Evolutionary conservation across 495 filamentous ascomycete genomes (phyloP), one percentile per base, ranked within the genome.

Genomic region (Penicillium paradoxum): DNA sequence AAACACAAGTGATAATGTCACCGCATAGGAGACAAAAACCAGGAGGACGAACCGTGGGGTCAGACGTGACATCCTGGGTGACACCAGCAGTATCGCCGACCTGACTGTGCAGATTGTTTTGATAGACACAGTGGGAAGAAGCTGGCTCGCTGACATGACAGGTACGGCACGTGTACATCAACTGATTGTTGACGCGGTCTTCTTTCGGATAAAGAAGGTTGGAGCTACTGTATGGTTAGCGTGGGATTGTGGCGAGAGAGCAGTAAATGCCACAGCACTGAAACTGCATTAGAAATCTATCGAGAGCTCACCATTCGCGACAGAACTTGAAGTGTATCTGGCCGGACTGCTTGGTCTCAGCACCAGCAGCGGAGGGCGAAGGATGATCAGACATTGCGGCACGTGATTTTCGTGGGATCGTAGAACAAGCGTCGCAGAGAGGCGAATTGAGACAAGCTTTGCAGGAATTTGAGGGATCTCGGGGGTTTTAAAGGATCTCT

Each of bases 181-280:
- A 79, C 19, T 72, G 73, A 69, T 82, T 83, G 59, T 73, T 82
- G 46, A 70, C 58, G 18, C 78, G 77, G 68, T 96, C 90, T 76
- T 99, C 93, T 70, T 92, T 91, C 13, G 93, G 93, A 69, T 97
- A 97, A 46, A 99, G 78, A 83, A 99, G 87, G 79, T 99, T 99
- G 60, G 89, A 93, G 73, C 86, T 89, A 51, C 18, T 13, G 48
- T 39, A 13, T 17, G 14, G 11, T 68, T 52, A 71, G 60, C 40
- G 11, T 50, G 29, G 15, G 18, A 19, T 25, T 13, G 4, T 51
- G n/a, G 4, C n/a, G n/a, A n/a, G n/a, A n/a, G 24, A 27, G 3
- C 7, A 27, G 24, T 3, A 27, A 27, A 27, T n/a, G 3, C 9
- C 2, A 19, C 13, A 24, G 5, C 19, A 17, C 17, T 38, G 4